Percentiles rank a stretch among this genome's conserved stretches.
These are phyloP conservation scores for Pseudonitzschia multiseries DNA, from an alignment of 108 stramenopile genomes.

Conservation along the genomic window DNA sequence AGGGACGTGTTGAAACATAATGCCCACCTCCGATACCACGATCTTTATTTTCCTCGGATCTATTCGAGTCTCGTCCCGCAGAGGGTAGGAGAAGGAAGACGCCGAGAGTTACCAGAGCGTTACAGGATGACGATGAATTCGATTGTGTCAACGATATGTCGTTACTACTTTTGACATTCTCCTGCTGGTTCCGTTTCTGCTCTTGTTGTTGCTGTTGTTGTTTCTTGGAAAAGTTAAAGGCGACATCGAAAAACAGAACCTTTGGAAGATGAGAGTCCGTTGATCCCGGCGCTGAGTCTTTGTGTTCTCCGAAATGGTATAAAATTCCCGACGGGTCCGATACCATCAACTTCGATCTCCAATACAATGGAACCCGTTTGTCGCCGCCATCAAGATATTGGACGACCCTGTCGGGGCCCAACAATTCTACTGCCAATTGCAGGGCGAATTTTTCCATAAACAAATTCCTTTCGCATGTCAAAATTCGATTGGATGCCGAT, in stretches of 20 bases:
- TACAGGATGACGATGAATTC: neutral
- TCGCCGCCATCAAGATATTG: slow-evolving; percentile 1
- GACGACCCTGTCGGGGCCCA: neutral
- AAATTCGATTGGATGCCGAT: neutral
- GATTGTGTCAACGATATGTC: neutral
- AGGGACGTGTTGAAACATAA: slow-evolving; percentile 6
- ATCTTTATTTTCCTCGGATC: neutral
- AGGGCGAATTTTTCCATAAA: slow-evolving; percentile 28
- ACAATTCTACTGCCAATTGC: slow-evolving; percentile 17
- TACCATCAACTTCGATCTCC: slow-evolving; percentile 27
- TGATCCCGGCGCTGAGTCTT: neutral
- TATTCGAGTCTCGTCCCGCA: neutral
- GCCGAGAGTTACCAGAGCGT: neutral
- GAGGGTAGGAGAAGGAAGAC: neutral
- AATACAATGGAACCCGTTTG: slow-evolving; percentile 27
- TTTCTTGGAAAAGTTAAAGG: slow-evolving; percentile 17
- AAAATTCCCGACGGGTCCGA: neutral
- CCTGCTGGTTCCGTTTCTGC: neutral
- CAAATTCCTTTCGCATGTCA: neutral
- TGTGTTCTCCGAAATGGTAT: neutral
- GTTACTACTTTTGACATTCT: neutral
- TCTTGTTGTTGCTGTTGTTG: slow-evolving; percentile 6
- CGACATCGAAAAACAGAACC: slow-evolving; percentile 26
- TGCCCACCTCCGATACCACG: neutral
- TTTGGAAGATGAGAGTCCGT: neutral